Conservation (phyloP, 2,329 filamentous ascomycete species). For the Aureobasidium vineae region DNA sequence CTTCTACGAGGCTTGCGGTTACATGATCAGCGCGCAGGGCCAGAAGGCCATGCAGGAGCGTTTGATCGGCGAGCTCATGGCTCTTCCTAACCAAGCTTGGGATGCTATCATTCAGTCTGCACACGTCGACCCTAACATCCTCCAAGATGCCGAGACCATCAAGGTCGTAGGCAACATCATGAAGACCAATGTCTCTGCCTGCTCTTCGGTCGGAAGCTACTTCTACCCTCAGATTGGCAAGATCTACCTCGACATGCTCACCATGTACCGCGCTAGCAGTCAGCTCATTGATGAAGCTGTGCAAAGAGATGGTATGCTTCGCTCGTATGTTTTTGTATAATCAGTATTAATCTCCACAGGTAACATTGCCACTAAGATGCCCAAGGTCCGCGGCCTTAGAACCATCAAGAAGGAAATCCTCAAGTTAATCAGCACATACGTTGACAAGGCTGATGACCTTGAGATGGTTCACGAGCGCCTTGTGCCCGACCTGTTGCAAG, state of each 20-base stretch:
- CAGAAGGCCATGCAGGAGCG: conserved; percentile 93
- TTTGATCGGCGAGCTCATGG: conserved; percentile 88
- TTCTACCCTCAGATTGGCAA: conserved; percentile 98
- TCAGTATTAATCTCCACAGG: conserved; percentile 52
- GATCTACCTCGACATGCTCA: conserved; percentile 97
- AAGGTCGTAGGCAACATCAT: conserved; percentile 99
- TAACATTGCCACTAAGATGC: conserved; percentile 94
- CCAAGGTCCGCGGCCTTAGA: conserved; percentile 87
- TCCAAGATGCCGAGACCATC: conserved; percentile 92
- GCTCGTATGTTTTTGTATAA: no score
- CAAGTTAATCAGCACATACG: conserved; percentile 96
- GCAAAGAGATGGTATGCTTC: conserved; percentile 67
- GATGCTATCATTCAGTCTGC: conserved; percentile 89
- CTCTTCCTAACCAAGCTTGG: conserved; percentile 90
- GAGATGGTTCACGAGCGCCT: conserved; percentile 91
- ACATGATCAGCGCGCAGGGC: conserved; percentile 98
- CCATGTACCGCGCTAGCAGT: conserved; percentile 98
- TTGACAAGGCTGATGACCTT: conserved; percentile 95
- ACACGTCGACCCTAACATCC: conserved; percentile 76
- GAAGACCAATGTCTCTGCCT: conserved; percentile 99
- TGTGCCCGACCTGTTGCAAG: conserved; percentile 92
- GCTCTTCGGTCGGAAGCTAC: conserved; percentile 91
- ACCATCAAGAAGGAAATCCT: conserved; percentile 99
- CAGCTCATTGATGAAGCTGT: conserved; percentile 93
- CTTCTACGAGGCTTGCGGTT: conserved; percentile 97